Conservation (phyloP, 495 filamentous ascomycete species). For the Xylaria longipes region DNA sequence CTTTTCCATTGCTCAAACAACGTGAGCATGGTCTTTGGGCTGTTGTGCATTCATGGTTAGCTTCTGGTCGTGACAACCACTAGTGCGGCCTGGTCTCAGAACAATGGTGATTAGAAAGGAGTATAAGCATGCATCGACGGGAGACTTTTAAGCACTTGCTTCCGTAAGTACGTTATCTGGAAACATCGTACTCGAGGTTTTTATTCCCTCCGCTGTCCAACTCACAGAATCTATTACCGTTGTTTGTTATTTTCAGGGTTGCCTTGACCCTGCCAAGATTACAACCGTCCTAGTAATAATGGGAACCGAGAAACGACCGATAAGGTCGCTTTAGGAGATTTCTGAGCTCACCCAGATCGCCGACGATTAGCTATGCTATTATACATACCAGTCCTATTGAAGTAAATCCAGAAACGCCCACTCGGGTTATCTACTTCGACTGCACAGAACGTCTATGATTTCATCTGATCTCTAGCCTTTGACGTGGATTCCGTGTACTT, state of each 20-base stretch:
- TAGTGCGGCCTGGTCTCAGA: background rate
- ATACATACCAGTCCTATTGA: background rate
- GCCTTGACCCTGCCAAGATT: background rate
- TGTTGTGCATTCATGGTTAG: slow-evolving; percentile 41
- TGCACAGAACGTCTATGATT: background rate
- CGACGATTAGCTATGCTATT: background rate
- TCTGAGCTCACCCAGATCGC: slow-evolving; percentile 1
- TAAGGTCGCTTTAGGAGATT: background rate
- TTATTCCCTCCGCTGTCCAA: background rate
- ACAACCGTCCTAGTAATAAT: background rate
- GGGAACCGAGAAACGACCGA: background rate
- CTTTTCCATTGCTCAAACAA: slow-evolving; percentile 66
- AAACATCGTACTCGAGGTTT: background rate
- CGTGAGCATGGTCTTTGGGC: slow-evolving; percentile 68
- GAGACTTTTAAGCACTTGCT: slow-evolving; percentile 22
- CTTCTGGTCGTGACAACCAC: background rate
- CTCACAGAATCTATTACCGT: background rate
- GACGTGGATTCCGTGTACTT: background rate
- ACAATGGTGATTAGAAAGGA: background rate
- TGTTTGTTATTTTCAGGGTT: background rate
- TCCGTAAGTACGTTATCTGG: background rate
- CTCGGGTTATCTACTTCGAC: background rate
- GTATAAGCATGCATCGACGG: background rate
- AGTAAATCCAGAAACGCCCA: background rate
- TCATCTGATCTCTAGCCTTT: background rate